Base-by-base conservation (phyloP, 2,329 filamentous ascomycete genomes). In the Pseudogymnoascus sp. region DNA sequence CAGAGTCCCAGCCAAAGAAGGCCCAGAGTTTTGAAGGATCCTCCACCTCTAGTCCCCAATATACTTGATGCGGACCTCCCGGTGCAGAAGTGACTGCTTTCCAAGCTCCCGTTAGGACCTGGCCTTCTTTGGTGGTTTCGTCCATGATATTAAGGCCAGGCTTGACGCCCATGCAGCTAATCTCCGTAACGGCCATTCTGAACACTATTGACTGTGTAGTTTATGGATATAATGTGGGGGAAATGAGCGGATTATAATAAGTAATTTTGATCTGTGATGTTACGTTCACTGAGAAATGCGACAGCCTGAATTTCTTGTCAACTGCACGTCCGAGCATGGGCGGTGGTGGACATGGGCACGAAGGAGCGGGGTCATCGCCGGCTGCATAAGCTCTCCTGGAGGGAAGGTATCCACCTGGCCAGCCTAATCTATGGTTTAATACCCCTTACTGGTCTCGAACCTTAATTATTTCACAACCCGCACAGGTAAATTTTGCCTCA, bases 1-100 rank as follows among this genome's bases (percentile, higher is more conserved):
- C 42, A 0, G 69, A 70, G 23, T 69, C 67, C 64, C 69, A 72
- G 38, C 70, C 70, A 13, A 72, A 71, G 29, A 72, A 69, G 1
- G 62, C 62, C 69, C 70, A 71, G 9, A 68, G 10, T 4, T 65
- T 65, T 21, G 61, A 64, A 3, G 70, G 67, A 11, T 68, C 63
- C 21, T 71, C 66, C 10, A 65, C 44, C 31, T 71, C 68, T 6
- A 67, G 50, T 6, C 68, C 67, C 65, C 66, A 69, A 40, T 65
- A 70, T 1, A 70, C 61, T 1, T 62, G 59, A 15, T 64, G 66
- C 2, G 70, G 70, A 7, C 67, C 69, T 0, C 66, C 67, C 7
- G 66, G 64, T n/a, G 62, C 40, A 9, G 60, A 64, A 3, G 64
- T 65, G 7, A 66, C 59, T 9, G 10, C 63, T 17, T 62, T 63